These are phyloP conservation scores for Pseudopyrenochaeta lycopersici DNA, from an alignment of 2,329 filamentous ascomycete genomes.

Conservation along the genomic window DNA sequence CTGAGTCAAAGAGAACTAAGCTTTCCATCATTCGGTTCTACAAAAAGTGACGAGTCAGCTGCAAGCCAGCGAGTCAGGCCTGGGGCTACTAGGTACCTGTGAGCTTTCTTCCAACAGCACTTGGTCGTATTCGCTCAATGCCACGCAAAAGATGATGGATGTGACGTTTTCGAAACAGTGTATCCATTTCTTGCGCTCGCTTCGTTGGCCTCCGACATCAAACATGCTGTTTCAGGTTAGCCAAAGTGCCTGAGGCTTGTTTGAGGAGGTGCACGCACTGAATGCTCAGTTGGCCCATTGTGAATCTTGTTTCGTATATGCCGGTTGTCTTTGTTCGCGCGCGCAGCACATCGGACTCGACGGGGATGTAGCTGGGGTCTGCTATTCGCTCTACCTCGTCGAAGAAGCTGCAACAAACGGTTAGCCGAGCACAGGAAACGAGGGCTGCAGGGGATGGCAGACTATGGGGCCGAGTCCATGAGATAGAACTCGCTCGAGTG, in stretches of 20 bases:
- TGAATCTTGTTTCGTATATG: slow-evolving; percentile 98
- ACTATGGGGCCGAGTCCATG: slow-evolving; percentile 99
- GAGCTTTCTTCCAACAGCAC: slow-evolving; percentile 96
- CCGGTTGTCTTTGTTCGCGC: slow-evolving; percentile 98
- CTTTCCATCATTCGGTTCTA: slow-evolving; percentile 99
- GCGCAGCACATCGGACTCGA: slow-evolving; percentile 92
- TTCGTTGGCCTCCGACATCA: slow-evolving; percentile 95
- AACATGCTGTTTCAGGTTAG: slow-evolving; percentile 80
- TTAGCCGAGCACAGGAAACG: slow-evolving; percentile 7
- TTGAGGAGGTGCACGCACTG: slow-evolving; percentile 71
- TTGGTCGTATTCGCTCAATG: slow-evolving; percentile 97
- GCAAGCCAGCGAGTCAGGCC: slow-evolving; percentile 3
- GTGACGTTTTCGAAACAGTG: slow-evolving; percentile 99
- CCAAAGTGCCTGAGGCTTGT: slow-evolving; percentile 17
- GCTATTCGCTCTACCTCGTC: slow-evolving; percentile 90
- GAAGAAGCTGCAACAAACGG: slow-evolving; percentile 79
- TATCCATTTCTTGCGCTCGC: slow-evolving; percentile 99
- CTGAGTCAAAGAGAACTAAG: slow-evolving; percentile 93
- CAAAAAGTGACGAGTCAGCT: slow-evolving; percentile 36
- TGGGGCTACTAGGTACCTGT: slow-evolving; percentile 69
- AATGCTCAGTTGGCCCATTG: slow-evolving; percentile 98
- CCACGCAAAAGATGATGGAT: slow-evolving; percentile 99
- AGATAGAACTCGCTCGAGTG: slow-evolving; percentile 98
- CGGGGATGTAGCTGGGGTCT: slow-evolving; percentile 84
- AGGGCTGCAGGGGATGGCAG: slow-evolving; percentile 50